phyloP scores from a whole-genome alignment of 169 alveolate species.

The Plasmodium adleri region DNA sequence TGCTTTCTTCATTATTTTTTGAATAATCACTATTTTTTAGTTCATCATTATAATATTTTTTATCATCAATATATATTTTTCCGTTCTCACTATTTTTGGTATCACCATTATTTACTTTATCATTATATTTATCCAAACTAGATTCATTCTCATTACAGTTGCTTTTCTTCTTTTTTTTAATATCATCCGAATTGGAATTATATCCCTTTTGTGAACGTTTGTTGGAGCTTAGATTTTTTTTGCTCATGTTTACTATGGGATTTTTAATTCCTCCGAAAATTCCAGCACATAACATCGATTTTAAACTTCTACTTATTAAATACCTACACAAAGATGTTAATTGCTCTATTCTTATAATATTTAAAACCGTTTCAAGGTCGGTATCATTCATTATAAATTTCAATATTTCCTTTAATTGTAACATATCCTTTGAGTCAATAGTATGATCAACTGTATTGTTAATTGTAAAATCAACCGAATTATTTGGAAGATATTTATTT shows the following conservation, averaged over 20 bases:
- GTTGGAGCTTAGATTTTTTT: conserved; percentile 19
- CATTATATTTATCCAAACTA: background rate
- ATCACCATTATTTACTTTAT: background rate
- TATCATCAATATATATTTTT: background rate
- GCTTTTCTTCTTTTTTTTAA: conserved; percentile 49
- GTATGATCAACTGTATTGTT: conserved; percentile 47
- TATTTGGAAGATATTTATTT: conserved; percentile 10
- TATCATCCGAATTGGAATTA: conserved; percentile 66
- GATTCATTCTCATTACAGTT: conserved; percentile 26
- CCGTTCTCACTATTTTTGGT: background rate
- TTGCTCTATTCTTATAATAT: conserved; percentile 80
- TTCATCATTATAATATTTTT: conserved; percentile 6
- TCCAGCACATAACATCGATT: conserved; percentile 83
- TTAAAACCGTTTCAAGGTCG: conserved; percentile 72
- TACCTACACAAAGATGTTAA: conserved; percentile 77
- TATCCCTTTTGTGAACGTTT: conserved; percentile 43
- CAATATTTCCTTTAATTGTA: conserved; percentile 66
- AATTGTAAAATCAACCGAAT: conserved; percentile 15
- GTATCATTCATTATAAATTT: conserved; percentile 76
- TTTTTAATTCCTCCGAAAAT: conserved; percentile 77
- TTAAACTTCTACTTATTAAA: conserved; percentile 78
- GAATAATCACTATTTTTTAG: conserved; percentile 8
- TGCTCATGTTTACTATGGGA: conserved; percentile 52
- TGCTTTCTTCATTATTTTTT: background rate
- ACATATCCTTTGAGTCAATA: conserved; percentile 36